Percentiles rank a stretch among this genome's conserved stretches.
Evolutionary conservation across 495 filamentous ascomycete genomes (phyloP).

Genomic region (Neurospora sp.): DNA sequence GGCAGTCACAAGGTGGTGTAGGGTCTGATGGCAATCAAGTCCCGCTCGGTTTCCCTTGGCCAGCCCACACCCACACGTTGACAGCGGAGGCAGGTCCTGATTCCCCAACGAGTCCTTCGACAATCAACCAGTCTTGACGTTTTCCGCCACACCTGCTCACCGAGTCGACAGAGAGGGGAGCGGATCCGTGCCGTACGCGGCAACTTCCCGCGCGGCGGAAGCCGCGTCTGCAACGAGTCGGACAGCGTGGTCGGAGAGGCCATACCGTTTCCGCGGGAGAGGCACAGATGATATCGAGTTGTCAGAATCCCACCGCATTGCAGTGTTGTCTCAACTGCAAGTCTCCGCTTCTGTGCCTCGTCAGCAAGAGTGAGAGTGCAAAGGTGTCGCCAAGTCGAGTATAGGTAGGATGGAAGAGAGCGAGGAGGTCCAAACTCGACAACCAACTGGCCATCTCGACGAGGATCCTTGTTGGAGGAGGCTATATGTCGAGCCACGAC

Average conservation of each 20-base stretch:
- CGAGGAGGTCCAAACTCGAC: background rate
- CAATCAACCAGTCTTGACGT: background rate
- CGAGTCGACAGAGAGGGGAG: background rate
- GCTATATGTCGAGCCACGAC: background rate
- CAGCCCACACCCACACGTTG: constrained; percentile 5
- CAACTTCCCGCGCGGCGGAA: background rate
- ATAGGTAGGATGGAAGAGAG: background rate
- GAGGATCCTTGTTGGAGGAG: background rate
- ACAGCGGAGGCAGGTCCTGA: constrained; percentile 4
- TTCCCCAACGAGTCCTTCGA: background rate
- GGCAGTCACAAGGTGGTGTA: constrained; percentile 21
- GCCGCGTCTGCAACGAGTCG: background rate
- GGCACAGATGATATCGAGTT: background rate
- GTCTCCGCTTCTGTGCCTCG: background rate
- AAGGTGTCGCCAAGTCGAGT: background rate
- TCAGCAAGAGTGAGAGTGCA: background rate
- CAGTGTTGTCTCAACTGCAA: background rate
- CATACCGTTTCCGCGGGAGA: background rate
- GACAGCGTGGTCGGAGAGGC: background rate
- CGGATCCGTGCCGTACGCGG: background rate
- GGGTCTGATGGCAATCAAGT: constrained; percentile 23
- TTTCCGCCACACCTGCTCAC: background rate
- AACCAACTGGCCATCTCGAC: background rate
- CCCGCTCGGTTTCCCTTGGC: constrained; percentile 12
- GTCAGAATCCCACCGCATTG: background rate